These are phyloP conservation scores for Sporisorium reilianum DNA, from an alignment of 1,284 basidiomycete species.

Conservation along the genomic window DNA sequence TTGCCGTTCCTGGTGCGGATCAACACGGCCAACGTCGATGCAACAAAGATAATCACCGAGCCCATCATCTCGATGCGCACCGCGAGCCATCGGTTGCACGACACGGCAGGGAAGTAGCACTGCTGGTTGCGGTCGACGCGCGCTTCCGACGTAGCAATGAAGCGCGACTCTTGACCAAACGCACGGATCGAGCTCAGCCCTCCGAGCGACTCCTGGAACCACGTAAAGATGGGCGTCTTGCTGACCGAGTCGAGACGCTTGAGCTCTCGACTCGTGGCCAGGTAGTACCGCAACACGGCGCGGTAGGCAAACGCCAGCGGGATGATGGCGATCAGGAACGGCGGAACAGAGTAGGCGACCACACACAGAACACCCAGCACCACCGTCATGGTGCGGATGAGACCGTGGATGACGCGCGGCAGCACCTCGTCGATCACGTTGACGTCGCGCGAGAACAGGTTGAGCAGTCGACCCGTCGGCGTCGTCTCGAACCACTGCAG, in stretches of 20 bases:
- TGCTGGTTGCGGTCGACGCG: conserved; percentile 85
- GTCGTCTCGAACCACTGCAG: conserved; percentile 69
- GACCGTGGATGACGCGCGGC: conserved; percentile 63
- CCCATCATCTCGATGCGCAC: conserved; percentile 78
- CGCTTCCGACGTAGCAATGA: conserved; percentile 81
- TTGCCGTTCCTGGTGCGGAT: conserved; percentile 72
- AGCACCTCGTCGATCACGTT: conserved; percentile 82
- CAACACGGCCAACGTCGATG: conserved; percentile 78
- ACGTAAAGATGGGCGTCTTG: conserved; percentile 86
- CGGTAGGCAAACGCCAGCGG: conserved; percentile 65
- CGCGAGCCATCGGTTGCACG: conserved; percentile 84
- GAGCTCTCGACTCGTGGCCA: conserved; percentile 88
- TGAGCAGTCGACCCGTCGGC: conserved; percentile 76
- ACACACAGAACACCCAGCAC: conserved; percentile 79
- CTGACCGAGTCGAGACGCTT: conserved; percentile 91
- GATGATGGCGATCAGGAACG: conserved; percentile 76
- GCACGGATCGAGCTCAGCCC: conserved; percentile 87
- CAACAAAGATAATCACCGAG: conserved; percentile 81
- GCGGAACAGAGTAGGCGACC: conserved; percentile 78
- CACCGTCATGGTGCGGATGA: conserved; percentile 60
- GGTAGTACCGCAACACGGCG: conserved; percentile 76
- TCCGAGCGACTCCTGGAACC: conserved; percentile 81
- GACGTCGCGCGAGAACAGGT: conserved; percentile 90
- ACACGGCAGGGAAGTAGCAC: conserved; percentile 77
- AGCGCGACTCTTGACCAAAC: conserved; percentile 72